phyloP scores from a whole-genome alignment of 441 rosid species.

The Theobroma grandiflorum region DNA sequence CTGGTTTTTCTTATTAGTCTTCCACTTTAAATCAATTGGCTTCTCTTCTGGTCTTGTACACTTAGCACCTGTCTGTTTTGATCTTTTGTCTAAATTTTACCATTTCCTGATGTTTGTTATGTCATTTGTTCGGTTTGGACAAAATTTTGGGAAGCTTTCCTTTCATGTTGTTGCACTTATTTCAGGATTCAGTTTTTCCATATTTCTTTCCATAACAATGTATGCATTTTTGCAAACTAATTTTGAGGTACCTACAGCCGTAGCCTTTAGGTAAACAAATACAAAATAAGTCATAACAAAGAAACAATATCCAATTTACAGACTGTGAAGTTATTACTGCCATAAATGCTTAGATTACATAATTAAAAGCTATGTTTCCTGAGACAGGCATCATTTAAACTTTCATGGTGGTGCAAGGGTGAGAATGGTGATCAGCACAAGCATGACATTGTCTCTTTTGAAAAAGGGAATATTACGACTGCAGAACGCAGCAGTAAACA shows the following conservation, averaged over 20 bases:
- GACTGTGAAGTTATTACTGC: neutral
- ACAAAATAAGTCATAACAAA: neutral
- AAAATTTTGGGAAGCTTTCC: neutral
- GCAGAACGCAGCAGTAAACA: conserved; percentile 95
- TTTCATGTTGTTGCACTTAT: neutral
- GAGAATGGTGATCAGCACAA: conserved; percentile 87
- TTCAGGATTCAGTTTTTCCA: neutral
- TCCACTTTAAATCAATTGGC: neutral
- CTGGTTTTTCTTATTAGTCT: conserved; percentile 6
- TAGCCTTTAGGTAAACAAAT: neutral
- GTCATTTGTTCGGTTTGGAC: conserved; percentile 8
- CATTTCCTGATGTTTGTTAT: neutral
- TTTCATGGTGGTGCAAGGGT: conserved; percentile 94
- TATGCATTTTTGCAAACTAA: conserved; percentile 8
- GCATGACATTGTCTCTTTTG: conserved; percentile 95
- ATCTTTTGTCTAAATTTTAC: conserved; percentile 7
- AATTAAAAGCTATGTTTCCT: conserved; percentile 27
- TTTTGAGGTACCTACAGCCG: neutral
- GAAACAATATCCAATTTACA: neutral
- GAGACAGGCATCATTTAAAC: conserved; percentile 94
- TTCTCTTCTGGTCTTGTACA: neutral
- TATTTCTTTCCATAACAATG: neutral
- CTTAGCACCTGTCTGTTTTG: neutral
- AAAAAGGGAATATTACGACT: conserved; percentile 89
- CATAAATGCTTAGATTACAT: neutral